Base-by-base conservation (phyloP, 1,284 basidiomycete genomes). In the Tylopilus orsonianus region DNA sequence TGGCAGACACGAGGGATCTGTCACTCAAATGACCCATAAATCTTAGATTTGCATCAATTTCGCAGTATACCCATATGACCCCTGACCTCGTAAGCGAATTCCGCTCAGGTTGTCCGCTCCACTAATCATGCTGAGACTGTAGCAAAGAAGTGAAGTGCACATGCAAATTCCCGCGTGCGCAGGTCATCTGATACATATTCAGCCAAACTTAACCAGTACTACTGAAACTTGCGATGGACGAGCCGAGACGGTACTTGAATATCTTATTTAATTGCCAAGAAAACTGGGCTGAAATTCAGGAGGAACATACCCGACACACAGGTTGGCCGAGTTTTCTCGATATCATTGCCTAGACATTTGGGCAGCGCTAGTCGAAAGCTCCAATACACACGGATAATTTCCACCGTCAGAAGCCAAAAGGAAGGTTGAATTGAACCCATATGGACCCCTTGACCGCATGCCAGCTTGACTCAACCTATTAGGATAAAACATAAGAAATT, bases 31-130 rank as follows among this genome's bases (percentile, higher is more conserved):
- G 55, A 52, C 41, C 46, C 29, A 58, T 60, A 52, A 67, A 62
- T 62, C 61, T 62, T 34, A 62, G 61, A 62, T 62, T 65, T 38
- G 32, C 44, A 19, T 40, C 55, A 44, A 54, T 47, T 58, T 61
- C 49, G 52, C 44, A 51, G 41, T 23, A 43, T 58, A 50, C 62
- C 60, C 55, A 41, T n/a, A n/a, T 47, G 46, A 47, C 62, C 60
- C 61, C 58, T 59, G 61, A 59, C 14, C 41, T 40, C 18, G 32
- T 49, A 64, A 53, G 49, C 50, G 49, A 43, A 26, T 49, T 29
- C 49, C 43, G 44, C 43, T 40, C 29, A 16, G 20, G 33, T 29
- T 32, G 39, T 13, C 32, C 45, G 41, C 46, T 41, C 47, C 50
- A 35, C 46, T 36, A 49, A 55, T 60, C 42, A 40, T 40, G 24